Evolutionary conservation across 2,329 filamentous ascomycete genomes (phyloP).

Genomic region (Diaporthe nobilis): DNA sequence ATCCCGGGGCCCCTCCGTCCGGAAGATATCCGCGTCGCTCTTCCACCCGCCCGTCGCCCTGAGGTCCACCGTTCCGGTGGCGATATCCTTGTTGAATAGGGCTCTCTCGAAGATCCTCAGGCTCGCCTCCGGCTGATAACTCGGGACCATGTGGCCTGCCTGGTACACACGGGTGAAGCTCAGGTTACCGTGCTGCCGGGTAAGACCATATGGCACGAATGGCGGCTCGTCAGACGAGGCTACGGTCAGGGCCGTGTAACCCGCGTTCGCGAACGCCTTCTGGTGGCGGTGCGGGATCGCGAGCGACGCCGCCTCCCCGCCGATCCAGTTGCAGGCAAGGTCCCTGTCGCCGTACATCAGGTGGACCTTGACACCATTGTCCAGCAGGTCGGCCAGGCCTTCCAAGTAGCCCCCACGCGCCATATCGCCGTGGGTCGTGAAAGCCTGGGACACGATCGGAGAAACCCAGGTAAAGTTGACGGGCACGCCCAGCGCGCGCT

Average conservation of each 20-base stretch:
- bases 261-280: conserved; percentile 70
- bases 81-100: conserved; percentile 61
- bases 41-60: conserved; percentile 38
- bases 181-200: conserved; percentile 76
- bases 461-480: conserved; percentile 68
- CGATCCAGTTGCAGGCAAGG: conserved; percentile 65
- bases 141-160: conserved; percentile 67
- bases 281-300: conserved; percentile 73
- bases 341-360: conserved; percentile 71
- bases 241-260: conserved; percentile 73
- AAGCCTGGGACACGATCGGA: conserved; percentile 57
- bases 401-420: conserved; percentile 53
- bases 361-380: conserved; percentile 67
- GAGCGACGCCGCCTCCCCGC: conserved; percentile 63
- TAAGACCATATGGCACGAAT: conserved; percentile 65
- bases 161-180: conserved; percentile 70
- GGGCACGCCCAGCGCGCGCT: conserved; percentile 69
- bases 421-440: conserved; percentile 51
- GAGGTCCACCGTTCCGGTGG: conserved; percentile 57
- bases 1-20: conserved; percentile 34
- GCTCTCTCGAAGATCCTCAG: conserved; percentile 65
- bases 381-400: conserved; percentile 64
- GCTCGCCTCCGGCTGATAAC: conserved; percentile 62
- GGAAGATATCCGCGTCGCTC: conserved; percentile 22
- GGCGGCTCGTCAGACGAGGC: conserved; percentile 61